phyloP scores from a whole-genome alignment of 2,329 filamentous ascomycete species.

The Paraconiothyrium sp. region DNA sequence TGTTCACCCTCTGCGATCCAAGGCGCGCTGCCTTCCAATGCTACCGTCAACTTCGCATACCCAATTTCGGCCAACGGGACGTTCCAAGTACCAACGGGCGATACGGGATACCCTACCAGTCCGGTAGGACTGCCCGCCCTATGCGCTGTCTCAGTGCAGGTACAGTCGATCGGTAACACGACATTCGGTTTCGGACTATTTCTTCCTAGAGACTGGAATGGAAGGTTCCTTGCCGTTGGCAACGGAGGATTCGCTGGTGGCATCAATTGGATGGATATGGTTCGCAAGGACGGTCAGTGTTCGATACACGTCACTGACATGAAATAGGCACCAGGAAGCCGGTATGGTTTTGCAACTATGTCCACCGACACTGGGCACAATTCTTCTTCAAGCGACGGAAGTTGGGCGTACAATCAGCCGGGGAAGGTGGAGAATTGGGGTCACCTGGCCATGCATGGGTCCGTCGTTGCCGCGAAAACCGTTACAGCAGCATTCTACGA shows the following conservation, averaged over 20 bases:
- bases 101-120: constrained; percentile 53
- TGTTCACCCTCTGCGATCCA: constrained; percentile 48
- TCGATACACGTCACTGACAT: constrained; percentile 1
- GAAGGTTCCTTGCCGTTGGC: constrained; percentile 51
- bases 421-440: constrained; percentile 53
- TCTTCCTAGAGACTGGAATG: constrained; percentile 51
- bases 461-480: constrained; percentile 59
- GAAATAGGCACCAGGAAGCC: constrained; percentile 32
- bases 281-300: constrained; percentile 11
- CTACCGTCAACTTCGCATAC: constrained; percentile 49
- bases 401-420: constrained; percentile 52
- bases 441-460: constrained; percentile 56
- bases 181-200: constrained; percentile 53
- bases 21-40: constrained; percentile 43
- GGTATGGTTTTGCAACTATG: constrained; percentile 56
- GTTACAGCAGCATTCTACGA: constrained; percentile 61
- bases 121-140: constrained; percentile 50
- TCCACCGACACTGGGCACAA: constrained; percentile 59
- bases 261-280: constrained; percentile 62
- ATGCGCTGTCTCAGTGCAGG: constrained; percentile 51
- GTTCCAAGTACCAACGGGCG: constrained; percentile 48
- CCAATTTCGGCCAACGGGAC: constrained; percentile 46
- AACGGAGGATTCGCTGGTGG: constrained; percentile 60
- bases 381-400: constrained; percentile 41
- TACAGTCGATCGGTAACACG: constrained; percentile 44